Evolutionary conservation across 2,329 filamentous ascomycete species (phyloP).

Genomic region (Ophioceras dolichostomum): DNA sequence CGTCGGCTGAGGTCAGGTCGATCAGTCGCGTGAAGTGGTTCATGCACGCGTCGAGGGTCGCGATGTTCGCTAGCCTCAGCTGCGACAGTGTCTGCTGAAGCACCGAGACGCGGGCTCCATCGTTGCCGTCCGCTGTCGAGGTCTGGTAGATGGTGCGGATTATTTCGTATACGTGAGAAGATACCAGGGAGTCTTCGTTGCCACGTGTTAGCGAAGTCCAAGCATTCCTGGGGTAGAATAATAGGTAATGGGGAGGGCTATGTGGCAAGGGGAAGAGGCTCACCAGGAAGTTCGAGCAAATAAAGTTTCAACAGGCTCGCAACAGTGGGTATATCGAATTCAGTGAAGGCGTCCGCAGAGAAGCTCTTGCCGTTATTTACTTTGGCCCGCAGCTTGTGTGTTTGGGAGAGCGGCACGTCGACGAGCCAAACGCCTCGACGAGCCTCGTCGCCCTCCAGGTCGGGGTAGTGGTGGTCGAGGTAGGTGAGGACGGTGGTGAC

Average conservation of each 20-base stretch:
- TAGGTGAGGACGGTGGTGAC: constrained; percentile 91
- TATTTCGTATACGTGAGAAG: constrained; percentile 96
- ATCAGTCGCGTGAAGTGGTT: constrained; percentile 96
- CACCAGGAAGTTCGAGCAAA: constrained; percentile 85
- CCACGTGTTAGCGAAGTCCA: constrained; percentile 8
- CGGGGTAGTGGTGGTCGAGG: constrained; percentile 91
- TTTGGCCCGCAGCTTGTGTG: constrained; percentile 68
- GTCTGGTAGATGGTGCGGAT: constrained; percentile 93
- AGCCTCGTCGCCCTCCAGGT: constrained; percentile 91
- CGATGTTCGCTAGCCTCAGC: constrained; percentile 91
- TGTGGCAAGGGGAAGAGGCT: constrained; percentile 20
- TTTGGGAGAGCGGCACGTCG: constrained; percentile 75
- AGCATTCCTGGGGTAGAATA: constrained; percentile 9
- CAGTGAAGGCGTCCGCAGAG: constrained; percentile 62
- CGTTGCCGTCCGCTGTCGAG: constrained; percentile 61
- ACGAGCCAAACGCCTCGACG: constrained; percentile 87
- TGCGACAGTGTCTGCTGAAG: constrained; percentile 93
- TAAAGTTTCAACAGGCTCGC: constrained; percentile 90
- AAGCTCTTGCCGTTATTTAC: constrained; percentile 83
- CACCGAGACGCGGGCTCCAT: constrained; percentile 73
- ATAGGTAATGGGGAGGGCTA: not conserved
- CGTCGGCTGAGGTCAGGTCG: constrained; percentile 91
- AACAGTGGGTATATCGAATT: constrained; percentile 89
- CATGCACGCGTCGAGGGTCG: constrained; percentile 94
- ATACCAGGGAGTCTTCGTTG: constrained; percentile 82